Conservation (phyloP, 116 monocot species). For the Posidonia oceanica region DNA sequence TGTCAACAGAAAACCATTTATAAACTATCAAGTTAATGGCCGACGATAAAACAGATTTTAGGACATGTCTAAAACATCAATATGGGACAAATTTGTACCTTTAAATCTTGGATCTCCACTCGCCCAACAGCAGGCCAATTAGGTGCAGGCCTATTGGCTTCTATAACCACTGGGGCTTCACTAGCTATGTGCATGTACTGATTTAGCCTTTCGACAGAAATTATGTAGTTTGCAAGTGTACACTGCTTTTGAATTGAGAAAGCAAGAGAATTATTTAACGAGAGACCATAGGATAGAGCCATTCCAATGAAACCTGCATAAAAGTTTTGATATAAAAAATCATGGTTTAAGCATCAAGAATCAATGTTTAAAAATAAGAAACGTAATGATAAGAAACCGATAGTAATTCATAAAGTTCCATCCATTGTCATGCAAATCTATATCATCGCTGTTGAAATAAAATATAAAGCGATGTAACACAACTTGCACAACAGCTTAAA, state of each 20-base stretch:
- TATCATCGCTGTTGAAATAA: too few species aligned
- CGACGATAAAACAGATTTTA: not conserved
- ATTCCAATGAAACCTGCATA: slow-evolving; percentile 83
- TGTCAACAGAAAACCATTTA: not conserved
- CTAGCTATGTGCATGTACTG: slow-evolving; percentile 73
- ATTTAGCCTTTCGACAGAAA: slow-evolving; percentile 84
- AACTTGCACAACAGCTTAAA: too few species aligned
- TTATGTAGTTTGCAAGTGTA: slow-evolving; percentile 62
- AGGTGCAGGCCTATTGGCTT: slow-evolving; percentile 35
- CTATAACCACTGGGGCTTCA: slow-evolving; percentile 64
- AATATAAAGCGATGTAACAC: too few species aligned
- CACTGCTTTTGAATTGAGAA: slow-evolving; percentile 84
- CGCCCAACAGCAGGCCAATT: slow-evolving; percentile 68
- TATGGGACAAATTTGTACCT: slow-evolving; percentile 20
- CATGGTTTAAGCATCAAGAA: not conserved
- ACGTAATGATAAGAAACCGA: too few species aligned
- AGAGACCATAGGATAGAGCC: slow-evolving; percentile 93
- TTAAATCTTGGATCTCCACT: slow-evolving; percentile 65
- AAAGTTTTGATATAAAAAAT: slow-evolving; percentile 2
- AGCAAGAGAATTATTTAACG: slow-evolving; percentile 68
- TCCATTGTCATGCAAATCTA: too few species aligned
- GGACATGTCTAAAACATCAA: not conserved
- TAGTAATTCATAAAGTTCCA: too few species aligned
- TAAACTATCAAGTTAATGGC: too few species aligned
- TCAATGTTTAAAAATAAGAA: not conserved